Evolutionary conservation across 352 stramenopile genomes (phyloP), one percentile per base, ranked within the genome.

Genomic region (Phytophthora citricola): DNA sequence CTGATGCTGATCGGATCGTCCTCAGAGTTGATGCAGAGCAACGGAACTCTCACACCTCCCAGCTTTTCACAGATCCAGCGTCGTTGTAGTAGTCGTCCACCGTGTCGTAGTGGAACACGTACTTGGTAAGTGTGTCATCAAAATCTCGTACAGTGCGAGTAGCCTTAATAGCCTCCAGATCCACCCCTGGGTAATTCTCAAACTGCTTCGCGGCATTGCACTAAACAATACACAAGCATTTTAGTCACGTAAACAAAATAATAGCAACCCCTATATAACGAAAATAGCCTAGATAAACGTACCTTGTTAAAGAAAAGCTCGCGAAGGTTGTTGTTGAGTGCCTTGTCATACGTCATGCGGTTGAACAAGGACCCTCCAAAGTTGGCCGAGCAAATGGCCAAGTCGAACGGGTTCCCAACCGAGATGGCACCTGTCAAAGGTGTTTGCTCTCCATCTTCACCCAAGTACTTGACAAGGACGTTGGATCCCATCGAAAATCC

Each of bases 401-500:
- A 68, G 57, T 92, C 81, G 45, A 89, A 94, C 20, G 86, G 86
- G 29, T 94, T 94, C 12, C 81, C 81, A 6, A 93, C 73, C 10
- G 84, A 90, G 22, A 94, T 69, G 8, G 69, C 85, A 11, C 79
- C 86, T 0, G 76, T 81, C 3, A 93, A 61, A 2, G 63, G 59
- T 4, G 73, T 63, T 29, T 71, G n/a, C 0, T 84, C 65, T 2
- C 65, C 50, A 47, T 92, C 72, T 63, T 94, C 86, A 0, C 86
- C 86, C 8, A 94, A 53, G 71, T 87, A 94, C 67, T 94, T 94
- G 41, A 90, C 78, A 45, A 94, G 63, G 12, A 92, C 76, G 60
- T 94, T 94, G 14, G 82, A 81, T 26, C 86, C 86, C 73, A 92
- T 87, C 24, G 82, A 94, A 53, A 90, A 94, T 1, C 86, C 86